Evolutionary conservation across 2,329 filamentous ascomycete genomes (phyloP), one percentile per base, ranked within the genome.

Genomic region (Colletotrichum tanaceti): DNA sequence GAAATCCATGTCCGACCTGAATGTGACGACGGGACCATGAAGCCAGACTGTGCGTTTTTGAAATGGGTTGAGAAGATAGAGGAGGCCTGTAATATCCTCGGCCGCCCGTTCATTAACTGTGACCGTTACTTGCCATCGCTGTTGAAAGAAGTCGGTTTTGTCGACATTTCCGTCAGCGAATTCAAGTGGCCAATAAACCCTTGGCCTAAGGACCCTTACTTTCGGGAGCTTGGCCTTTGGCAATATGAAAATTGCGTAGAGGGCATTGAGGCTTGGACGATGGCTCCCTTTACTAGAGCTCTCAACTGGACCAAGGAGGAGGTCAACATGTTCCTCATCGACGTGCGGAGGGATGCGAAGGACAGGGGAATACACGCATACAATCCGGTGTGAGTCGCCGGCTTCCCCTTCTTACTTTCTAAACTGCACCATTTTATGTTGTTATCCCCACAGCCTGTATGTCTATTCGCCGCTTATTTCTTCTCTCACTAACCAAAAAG

Each of bases 61-160:
- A 77, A 78, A 55, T 80, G 78, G 77, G 73, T 72, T 0, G 49
- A 72, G 18, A 41, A 73, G 1, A 74, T 80, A 53, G 67, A 79
- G 0, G 71, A 80, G 53, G 74, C 77, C 1, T 75, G 75, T 0
- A 65, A 60, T 1, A 74, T 74, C 5, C 67, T 80, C 9, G 74
- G 75, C 0, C 74, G 79, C 1, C 75, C 75, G 1, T 72, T 73
- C n/a, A 82, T 78, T 47, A 81, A 85, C 57, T 82, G 85, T 50
- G 6, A 74, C 78, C 46, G 16, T 32, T 32, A 18, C 11, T 16
- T 50, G 7, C 47, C 47, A 13, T 50, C 14, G 6, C 79, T 81
- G 55, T 78, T 89, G 73, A 74, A 77, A 14, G 82, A 84, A n/a
- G 83, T 82, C 0, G 87, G 87, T 1, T 89, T 89, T 70, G 77